Evolutionary conservation across 176 grass and related monocot species (phyloP).

Genomic region (Hordeum marinum): DNA sequence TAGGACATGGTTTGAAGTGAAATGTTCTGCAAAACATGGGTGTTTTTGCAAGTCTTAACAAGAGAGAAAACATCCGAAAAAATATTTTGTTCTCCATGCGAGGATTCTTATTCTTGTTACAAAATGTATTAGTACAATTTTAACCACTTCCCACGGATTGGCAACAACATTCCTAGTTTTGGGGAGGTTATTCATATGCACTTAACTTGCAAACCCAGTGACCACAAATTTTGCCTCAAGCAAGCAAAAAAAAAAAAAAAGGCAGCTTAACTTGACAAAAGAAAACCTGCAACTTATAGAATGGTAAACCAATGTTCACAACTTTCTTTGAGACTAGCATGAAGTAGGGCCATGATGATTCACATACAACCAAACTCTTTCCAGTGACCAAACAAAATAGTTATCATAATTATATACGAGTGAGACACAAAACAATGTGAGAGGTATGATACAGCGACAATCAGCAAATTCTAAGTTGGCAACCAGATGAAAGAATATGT

Average conservation of each 20-base stretch:
- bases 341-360: neutral
- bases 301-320: neutral
- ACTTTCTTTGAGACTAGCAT: neutral
- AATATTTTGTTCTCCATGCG: neutral
- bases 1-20: too few relatives aligned
- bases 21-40: too few relatives aligned
- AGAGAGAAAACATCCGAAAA: too few relatives aligned
- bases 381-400: neutral
- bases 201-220: neutral
- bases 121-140: neutral
- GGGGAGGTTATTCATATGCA: neutral
- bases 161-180: neutral
- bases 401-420: conserved; percentile 10
- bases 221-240: neutral
- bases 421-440: neutral
- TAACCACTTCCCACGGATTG: neutral
- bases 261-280: neutral
- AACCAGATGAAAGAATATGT: conserved; percentile 9
- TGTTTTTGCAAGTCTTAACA: too few relatives aligned
- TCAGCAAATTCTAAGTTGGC: neutral
- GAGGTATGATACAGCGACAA: neutral
- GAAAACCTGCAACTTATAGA: neutral
- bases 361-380: neutral
- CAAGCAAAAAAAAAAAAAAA: neutral
- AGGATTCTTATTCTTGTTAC: too few relatives aligned